Evolutionary conservation across 2,329 filamentous ascomycete genomes (phyloP).

Genomic region (Ophiostoma himal-ulmi): DNA sequence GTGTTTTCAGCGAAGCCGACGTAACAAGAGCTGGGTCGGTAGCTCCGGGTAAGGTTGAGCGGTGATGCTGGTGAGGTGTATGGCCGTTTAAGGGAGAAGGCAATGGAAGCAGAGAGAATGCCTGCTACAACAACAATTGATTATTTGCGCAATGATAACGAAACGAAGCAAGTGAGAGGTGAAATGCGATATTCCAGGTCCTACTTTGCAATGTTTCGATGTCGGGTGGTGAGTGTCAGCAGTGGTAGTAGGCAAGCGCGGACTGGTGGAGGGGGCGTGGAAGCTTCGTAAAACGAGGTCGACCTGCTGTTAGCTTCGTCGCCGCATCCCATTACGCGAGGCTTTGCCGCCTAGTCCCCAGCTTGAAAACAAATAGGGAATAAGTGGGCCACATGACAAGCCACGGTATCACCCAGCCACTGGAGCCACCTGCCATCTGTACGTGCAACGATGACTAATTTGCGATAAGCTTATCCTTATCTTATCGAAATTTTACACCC

Average conservation of each 20-base stretch:
- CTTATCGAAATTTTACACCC: conserved; percentile 21
- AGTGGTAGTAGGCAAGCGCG: background rate
- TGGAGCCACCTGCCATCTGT: background rate
- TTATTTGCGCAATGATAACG: background rate
- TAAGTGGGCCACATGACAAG: conserved; percentile 11
- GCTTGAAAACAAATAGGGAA: conserved; percentile 16
- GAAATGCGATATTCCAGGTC: background rate
- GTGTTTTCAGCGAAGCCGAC: background rate
- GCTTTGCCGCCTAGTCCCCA: conserved; percentile 34
- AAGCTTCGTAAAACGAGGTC: conserved; percentile 26
- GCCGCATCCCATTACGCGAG: conserved; percentile 33
- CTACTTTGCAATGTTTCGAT: background rate
- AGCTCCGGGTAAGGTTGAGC: background rate
- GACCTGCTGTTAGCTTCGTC: conserved; percentile 25
- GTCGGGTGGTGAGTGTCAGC: conserved; percentile 8
- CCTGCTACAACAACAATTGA: conserved; percentile 4
- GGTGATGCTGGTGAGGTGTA: background rate
- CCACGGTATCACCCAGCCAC: conserved; percentile 22
- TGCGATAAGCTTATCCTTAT: conserved; percentile 16
- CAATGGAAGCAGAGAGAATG: conserved; percentile 17
- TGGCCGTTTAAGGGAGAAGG: conserved; percentile 14
- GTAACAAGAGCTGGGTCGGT: background rate
- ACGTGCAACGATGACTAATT: conserved; percentile 4
- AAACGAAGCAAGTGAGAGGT: background rate
- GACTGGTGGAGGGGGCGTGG: conserved; percentile 19